These are phyloP conservation scores for Geotrichum ghanense DNA, from an alignment of 805 yeast genomes.

Conservation along the genomic window DNA sequence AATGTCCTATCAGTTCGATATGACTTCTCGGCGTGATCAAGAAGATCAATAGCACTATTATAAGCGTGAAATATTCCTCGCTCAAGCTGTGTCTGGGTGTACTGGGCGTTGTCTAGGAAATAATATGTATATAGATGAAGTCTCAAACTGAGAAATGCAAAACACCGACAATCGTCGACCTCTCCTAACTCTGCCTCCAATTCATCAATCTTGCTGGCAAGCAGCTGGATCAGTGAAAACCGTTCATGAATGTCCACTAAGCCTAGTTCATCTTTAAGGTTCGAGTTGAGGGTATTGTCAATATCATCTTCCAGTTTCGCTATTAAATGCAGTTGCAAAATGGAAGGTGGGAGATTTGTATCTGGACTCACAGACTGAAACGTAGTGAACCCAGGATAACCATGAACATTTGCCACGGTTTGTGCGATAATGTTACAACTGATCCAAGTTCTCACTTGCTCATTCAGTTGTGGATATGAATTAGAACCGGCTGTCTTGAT, in stretches of 20 bases:
- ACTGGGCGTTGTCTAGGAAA: constrained; percentile 46
- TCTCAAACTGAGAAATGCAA: constrained; percentile 60
- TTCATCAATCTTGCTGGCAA: constrained; percentile 64
- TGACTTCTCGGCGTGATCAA: constrained; percentile 55
- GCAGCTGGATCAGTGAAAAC: constrained; percentile 58
- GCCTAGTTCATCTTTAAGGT: constrained; percentile 55
- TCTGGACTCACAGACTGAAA: constrained; percentile 41
- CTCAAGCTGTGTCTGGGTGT: constrained; percentile 45
- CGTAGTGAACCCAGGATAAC: constrained; percentile 86
- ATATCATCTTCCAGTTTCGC: constrained; percentile 81
- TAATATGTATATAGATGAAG: constrained; percentile 77
- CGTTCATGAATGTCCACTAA: constrained; percentile 58
- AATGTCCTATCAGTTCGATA: constrained; percentile 53
- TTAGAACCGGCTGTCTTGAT: constrained; percentile 31
- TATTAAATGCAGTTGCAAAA: constrained; percentile 70
- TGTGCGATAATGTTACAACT: constrained; percentile 86
- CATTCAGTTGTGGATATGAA: constrained; percentile 35
- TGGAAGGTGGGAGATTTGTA: constrained; percentile 8
- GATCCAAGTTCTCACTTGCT: constrained; percentile 88
- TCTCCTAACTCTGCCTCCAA: constrained; percentile 37
- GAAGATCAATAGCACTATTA: constrained; percentile 63
- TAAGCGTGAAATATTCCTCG: constrained; percentile 68
- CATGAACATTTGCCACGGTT: constrained; percentile 81
- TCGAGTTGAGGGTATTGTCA: constrained; percentile 62
- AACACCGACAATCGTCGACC: constrained; percentile 57